Evolutionary conservation across 768 basidiomycete genomes (phyloP), one percentile per base, ranked within the genome.

Genomic region (Candolleomyces eurysporus): DNA sequence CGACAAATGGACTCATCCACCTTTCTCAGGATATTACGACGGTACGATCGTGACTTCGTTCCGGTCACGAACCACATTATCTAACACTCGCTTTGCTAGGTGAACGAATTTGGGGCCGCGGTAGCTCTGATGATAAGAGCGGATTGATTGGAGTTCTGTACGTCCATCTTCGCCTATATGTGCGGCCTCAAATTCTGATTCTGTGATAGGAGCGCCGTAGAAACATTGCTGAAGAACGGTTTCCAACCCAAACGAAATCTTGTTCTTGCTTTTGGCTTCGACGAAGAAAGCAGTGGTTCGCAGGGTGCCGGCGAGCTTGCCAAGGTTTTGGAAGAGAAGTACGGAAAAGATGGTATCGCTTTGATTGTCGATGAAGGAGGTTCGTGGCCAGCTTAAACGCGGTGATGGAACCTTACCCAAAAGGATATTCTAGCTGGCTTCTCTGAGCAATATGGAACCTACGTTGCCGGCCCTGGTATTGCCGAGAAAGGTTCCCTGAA

Each of bases 311-410:
- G 71, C 26, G 67, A 68, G 4, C 75, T 90, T 46, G 76, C 78
- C 0, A 67, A 74, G 11, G 75, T 75, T 49, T 73, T 97, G 32
- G 70, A 84, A 51, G 65, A 79, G 3, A 79, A 77, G 16, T 96
- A 91, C 68, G 94, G 94, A 40, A 70, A 82, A 61, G 73, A 93
- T 67, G 82, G 84, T 4, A 86, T 93, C 68, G 85, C 90, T 0
- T 79, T 96, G 69, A 72, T 97, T 49, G 79, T 98, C 39, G 96
- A 98, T 68, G 96, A 98, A 78, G 94, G 95, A 39, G 84, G 92
- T 87, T 71, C 67, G 77, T 71, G 30, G 14, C 16, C 40, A n/a
- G 39, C 13, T 11, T 51, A 42, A 40, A 3, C 19, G n/a, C 26
- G 13, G 51, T 16, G 6, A 39, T 55, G 39, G 7, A 62, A 22